A percentile compares a stretch with the other conserved stretches of the same genome.
Evolutionary conservation across 2,329 filamentous ascomycete genomes (phyloP).

Genomic region (Paracoccidioides brasiliensis): DNA sequence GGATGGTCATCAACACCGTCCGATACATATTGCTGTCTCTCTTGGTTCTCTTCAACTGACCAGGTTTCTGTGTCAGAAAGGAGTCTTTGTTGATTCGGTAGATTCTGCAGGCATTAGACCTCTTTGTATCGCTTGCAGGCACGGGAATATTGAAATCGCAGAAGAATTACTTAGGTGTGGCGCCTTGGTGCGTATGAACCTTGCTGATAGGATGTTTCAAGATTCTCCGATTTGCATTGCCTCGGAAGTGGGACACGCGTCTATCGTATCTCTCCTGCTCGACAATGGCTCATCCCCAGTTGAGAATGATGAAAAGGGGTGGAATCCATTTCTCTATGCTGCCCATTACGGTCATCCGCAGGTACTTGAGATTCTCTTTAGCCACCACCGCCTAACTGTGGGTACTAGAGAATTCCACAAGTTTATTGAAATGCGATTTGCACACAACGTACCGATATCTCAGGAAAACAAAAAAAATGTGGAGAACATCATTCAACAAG

Average conservation of each 20-base stretch:
- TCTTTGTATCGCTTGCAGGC: slow-evolving; percentile 24
- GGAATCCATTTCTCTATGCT: slow-evolving; percentile 27
- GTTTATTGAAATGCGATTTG: slow-evolving; percentile 14
- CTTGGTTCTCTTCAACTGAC: slow-evolving; percentile 20
- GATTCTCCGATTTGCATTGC: slow-evolving; percentile 29
- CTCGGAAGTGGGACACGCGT: slow-evolving; percentile 22
- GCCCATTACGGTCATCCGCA: slow-evolving; percentile 26
- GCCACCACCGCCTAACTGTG: slow-evolving; percentile 11
- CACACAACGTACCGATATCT: slow-evolving; percentile 14
- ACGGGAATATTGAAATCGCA: slow-evolving; percentile 23
- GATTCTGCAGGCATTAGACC: slow-evolving; percentile 21
- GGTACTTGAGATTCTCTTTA: slow-evolving; percentile 22
- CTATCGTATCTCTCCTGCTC: slow-evolving; percentile 22
- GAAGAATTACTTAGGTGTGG: slow-evolving; percentile 22
- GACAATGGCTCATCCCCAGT: slow-evolving; percentile 22
- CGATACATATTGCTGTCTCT: slow-evolving; percentile 24
- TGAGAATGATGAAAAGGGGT: slow-evolving; percentile 25
- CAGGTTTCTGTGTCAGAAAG: slow-evolving; percentile 20
- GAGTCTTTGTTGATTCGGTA: slow-evolving; percentile 20
- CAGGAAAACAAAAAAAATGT: slow-evolving; percentile 9
- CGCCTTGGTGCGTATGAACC: slow-evolving; percentile 18
- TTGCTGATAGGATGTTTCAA: slow-evolving; percentile 17
- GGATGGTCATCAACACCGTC: slow-evolving; percentile 16
- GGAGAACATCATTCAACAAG: slow-evolving; percentile 1
- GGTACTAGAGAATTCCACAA: slow-evolving; percentile 6